These are phyloP conservation scores for Talaromyces sp. DNA, from an alignment of 2,329 filamentous ascomycete species.

Conservation along the genomic window DNA sequence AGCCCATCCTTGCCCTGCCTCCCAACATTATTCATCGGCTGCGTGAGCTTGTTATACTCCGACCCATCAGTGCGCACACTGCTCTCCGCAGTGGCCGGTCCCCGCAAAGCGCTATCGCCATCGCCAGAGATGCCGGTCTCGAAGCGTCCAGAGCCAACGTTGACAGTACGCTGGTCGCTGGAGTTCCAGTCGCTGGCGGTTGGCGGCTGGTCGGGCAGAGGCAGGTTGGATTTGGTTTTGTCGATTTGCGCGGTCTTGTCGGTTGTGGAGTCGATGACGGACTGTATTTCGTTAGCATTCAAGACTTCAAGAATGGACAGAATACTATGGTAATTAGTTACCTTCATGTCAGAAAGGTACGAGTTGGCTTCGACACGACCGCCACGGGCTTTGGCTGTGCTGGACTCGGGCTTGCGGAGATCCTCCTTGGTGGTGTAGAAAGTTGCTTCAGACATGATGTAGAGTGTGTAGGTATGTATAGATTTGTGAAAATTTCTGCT, in stretches of 20 bases:
- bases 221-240: conserved; percentile 65
- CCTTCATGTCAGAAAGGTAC: conserved; percentile 43
- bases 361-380: conserved; percentile 38
- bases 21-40: conserved; percentile 47
- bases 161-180: conserved; percentile 61
- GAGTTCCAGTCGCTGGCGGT: conserved; percentile 74
- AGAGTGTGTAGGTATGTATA: neutral
- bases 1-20: conserved; percentile 58
- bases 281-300: conserved; percentile 20
- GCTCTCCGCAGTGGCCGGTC: conserved; percentile 54
- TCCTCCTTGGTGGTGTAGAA: conserved; percentile 47
- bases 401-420: conserved; percentile 43
- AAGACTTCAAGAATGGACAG: neutral
- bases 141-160: conserved; percentile 60
- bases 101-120: conserved; percentile 49
- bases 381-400: conserved; percentile 31
- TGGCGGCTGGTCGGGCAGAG: conserved; percentile 72
- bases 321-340: conserved; percentile 16
- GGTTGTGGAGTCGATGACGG: conserved; percentile 34
- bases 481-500: neutral
- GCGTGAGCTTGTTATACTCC: conserved; percentile 50
- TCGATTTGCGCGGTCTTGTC: conserved; percentile 62
- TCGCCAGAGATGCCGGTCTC: conserved; percentile 49
- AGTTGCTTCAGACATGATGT: conserved; percentile 33
- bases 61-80: conserved; percentile 45